These are phyloP conservation scores for Aschersonia sp. DNA, from an alignment of 2,329 filamentous ascomycete species.

Conservation along the genomic window DNA sequence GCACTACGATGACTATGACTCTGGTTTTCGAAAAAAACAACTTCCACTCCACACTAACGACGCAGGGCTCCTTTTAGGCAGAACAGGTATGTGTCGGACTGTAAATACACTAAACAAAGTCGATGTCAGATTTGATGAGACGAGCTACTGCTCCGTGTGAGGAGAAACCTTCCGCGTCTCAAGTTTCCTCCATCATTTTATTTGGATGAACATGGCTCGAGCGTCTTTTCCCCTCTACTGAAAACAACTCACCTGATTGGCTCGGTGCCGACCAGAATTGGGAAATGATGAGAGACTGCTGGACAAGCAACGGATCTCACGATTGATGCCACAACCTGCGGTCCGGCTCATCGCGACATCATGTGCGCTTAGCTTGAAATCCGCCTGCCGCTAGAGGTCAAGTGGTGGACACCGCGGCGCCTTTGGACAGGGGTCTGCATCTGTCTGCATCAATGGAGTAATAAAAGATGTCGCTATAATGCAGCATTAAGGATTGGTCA, in stretches of 20 bases:
- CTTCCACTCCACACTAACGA: too few species aligned
- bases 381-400: too few species aligned
- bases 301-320: neutral
- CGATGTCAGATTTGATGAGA: neutral
- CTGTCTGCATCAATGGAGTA: neutral
- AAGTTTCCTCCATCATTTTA: neutral
- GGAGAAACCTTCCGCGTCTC: constrained; percentile 1
- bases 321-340: neutral
- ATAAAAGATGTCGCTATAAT: neutral
- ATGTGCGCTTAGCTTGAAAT: neutral
- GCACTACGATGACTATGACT: too few species aligned
- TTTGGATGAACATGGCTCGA: constrained; percentile 4
- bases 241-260: neutral
- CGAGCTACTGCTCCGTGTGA: neutral
- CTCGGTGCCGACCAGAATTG: too few species aligned
- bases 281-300: too few species aligned
- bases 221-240: neutral
- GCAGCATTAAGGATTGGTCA: neutral
- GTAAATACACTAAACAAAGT: neutral
- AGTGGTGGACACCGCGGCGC: too few species aligned
- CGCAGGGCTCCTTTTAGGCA: too few species aligned
- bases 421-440: neutral
- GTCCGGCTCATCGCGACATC: neutral
- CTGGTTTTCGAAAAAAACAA: too few species aligned
- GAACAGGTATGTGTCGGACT: too few species aligned